Conservation (phyloP, 306 rosid species). For the Castanea crenata region DNA sequence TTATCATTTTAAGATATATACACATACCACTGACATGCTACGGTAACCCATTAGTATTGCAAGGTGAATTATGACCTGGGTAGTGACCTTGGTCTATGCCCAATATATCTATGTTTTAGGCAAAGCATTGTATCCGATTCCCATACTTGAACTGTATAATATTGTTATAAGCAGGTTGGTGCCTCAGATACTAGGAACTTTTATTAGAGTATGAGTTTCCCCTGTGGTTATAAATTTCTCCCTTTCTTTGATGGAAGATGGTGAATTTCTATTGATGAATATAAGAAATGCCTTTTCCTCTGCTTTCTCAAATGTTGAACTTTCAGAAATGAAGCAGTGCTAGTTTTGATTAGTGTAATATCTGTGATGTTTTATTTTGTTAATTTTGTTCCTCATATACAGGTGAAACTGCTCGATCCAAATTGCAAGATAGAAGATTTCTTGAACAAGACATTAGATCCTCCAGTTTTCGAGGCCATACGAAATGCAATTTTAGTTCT, state of each 20-base stretch:
- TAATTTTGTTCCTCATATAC: constrained; percentile 21
- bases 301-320: background rate
- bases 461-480: constrained; percentile 79
- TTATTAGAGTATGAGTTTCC: background rate
- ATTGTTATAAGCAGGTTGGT: background rate
- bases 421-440: constrained; percentile 62
- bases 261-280: background rate
- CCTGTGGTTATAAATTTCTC: background rate
- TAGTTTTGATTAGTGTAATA: background rate
- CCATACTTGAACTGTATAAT: background rate
- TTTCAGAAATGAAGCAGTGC: background rate
- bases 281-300: background rate
- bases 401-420: constrained; percentile 93
- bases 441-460: constrained; percentile 80
- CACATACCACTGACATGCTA: background rate
- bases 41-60: background rate
- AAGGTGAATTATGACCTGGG: background rate
- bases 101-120: background rate
- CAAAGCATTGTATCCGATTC: background rate
- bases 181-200: background rate
- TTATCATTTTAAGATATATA: background rate
- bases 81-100: background rate
- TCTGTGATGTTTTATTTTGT: constrained; percentile 7
- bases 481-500: constrained; percentile 71
- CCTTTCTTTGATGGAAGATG: background rate